Conservation (phyloP, 495 filamentous ascomycete genomes). For the Parachaetomium inaequale region DNA sequence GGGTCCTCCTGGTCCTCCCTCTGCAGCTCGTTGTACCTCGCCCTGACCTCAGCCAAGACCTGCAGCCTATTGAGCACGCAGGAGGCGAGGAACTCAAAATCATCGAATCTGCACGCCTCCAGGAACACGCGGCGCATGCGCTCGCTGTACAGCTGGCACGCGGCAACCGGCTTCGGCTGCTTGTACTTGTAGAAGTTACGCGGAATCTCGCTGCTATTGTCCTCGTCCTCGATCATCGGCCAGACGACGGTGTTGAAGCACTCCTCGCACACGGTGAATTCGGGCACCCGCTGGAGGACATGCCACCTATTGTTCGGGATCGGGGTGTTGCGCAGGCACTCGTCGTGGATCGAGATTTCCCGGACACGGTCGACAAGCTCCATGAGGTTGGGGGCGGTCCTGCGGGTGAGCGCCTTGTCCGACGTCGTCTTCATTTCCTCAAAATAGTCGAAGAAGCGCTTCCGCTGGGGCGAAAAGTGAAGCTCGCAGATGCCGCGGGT, state of each 20-base stretch:
- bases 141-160: constrained; percentile 71
- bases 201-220: constrained; percentile 48
- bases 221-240: constrained; percentile 51
- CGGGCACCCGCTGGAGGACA: constrained; percentile 37
- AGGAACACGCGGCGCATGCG: constrained; percentile 67
- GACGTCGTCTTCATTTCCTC: constrained; percentile 41
- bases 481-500: constrained; percentile 41
- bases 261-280: constrained; percentile 46
- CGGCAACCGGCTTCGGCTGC: constrained; percentile 47
- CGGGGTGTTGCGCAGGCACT: constrained; percentile 35
- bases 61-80: constrained; percentile 46
- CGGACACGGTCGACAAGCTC: constrained; percentile 37
- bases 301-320: constrained; percentile 36
- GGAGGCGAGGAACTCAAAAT: constrained; percentile 52
- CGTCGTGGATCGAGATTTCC: constrained; percentile 31
- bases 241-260: constrained; percentile 66
- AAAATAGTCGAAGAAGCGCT: constrained; percentile 44
- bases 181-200: constrained; percentile 53
- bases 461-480: constrained; percentile 34
- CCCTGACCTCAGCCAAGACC: constrained; percentile 33
- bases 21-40: constrained; percentile 32
- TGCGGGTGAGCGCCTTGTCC: constrained; percentile 34
- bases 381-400: constrained; percentile 34
- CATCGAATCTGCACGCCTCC: constrained; percentile 55
- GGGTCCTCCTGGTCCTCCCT: constrained; percentile 44